Base-by-base conservation (phyloP, 148 eudicot species). In the Camellia lanceoleosa region DNA sequence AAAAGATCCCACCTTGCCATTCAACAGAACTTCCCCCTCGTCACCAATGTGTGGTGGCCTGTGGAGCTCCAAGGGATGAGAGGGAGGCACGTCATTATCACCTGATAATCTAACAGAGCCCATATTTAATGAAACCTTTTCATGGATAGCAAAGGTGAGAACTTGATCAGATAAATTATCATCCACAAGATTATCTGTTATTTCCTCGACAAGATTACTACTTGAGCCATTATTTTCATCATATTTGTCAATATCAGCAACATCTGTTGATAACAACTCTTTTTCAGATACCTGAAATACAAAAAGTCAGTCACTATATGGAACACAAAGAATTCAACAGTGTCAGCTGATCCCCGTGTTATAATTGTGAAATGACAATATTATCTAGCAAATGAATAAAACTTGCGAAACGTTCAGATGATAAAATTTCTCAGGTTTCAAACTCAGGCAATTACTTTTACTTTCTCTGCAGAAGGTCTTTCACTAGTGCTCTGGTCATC, bases 61-160 rank as follows among this genome's bases (percentile, higher is more conserved):
- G 79, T 84, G 59, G 69, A 83, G 83, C 84, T 82, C 90, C 72
- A 70, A 71, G 56, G 80, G 80, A 75, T 73, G 78, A 74, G 82
- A 81, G 65, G 79, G 65, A 70, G 46, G 79, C 70, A 80, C 80
- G 70, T 89, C 90, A 61, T 75, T 44, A 78, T 61, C 79, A 80
- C 83, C 68, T 42, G 84, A 77, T 20, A 70, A 78, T 84, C 63
- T 75, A 79, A 54, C 73, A 71, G 88, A 79, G 79, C 74, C 56
- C 16, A 80, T 71, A 59, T 83, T 79, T 54, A 83, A 46, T 42
- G 80, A 81, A 54, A 85, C 77, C 77, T 84, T 92, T 38, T 91
- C 93, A 78, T 88, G 91, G 80, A 93, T 85, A 52, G 88, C 86
- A 49, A 88, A 85, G 19, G 97, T 92, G 23, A 85, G 92, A 85